These are phyloP conservation scores for Lactarius deliciosus DNA, from an alignment of 768 basidiomycete species.

Conservation along the genomic window DNA sequence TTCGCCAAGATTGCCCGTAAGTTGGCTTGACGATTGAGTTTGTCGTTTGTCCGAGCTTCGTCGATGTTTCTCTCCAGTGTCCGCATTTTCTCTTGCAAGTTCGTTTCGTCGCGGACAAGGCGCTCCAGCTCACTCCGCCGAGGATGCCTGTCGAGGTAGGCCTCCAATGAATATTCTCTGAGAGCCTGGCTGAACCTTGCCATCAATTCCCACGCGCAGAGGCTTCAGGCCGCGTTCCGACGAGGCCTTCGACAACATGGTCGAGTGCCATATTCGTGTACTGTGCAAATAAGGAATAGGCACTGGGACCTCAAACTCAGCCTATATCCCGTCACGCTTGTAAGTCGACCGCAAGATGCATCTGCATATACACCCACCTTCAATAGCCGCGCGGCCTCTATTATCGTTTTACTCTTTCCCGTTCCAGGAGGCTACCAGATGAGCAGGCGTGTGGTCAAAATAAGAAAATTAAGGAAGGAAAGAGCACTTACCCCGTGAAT, in stretches of 20 bases:
- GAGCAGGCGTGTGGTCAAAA: slow-evolving; percentile 1
- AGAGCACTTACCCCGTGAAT: slow-evolving; percentile 77
- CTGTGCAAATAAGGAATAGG: slow-evolving; percentile 91
- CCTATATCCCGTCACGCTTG: slow-evolving; percentile 38
- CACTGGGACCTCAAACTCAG: slow-evolving; percentile 76
- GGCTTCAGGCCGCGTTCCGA: slow-evolving; percentile 60
- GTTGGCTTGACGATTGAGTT: slow-evolving; percentile 32
- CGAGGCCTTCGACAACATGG: slow-evolving; percentile 79
- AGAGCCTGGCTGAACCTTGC: slow-evolving; percentile 60
- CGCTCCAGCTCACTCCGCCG: slow-evolving; percentile 46
- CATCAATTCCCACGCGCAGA: slow-evolving; percentile 69
- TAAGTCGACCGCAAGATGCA: not conserved
- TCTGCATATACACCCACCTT: slow-evolving; percentile 47
- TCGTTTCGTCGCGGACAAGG: slow-evolving; percentile 43
- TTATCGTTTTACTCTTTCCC: slow-evolving; percentile 90
- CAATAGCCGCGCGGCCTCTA: slow-evolving; percentile 77
- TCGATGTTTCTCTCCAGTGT: slow-evolving; percentile 20
- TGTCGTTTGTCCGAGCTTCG: not conserved
- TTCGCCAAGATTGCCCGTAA: slow-evolving; percentile 34
- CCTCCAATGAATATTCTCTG: slow-evolving; percentile 57
- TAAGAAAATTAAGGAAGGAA: not conserved
- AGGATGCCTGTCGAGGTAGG: slow-evolving; percentile 61
- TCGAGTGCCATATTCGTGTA: slow-evolving; percentile 95
- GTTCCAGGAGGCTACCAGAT: slow-evolving; percentile 79
- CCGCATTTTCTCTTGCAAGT: slow-evolving; percentile 31